Conservation (phyloP, 73 alveolate genomes). For the Durusdinium trenchii region DNA sequence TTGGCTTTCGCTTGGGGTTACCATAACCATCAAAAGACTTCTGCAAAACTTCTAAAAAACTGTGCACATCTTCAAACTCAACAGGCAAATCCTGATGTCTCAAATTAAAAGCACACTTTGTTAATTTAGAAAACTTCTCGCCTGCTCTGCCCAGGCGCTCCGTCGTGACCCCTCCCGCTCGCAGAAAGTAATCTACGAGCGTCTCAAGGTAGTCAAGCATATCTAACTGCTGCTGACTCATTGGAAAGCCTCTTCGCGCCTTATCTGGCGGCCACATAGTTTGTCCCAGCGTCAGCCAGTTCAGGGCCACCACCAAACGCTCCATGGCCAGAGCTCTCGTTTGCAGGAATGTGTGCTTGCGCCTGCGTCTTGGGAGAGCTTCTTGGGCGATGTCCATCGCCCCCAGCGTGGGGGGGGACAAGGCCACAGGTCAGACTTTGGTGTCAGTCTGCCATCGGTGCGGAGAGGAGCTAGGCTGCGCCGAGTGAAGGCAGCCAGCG, state of each 20-base stretch:
- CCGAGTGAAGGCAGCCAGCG: neutral
- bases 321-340: neutral
- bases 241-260: neutral
- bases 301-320: neutral
- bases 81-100: too few relatives aligned
- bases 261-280: neutral
- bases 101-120: too few relatives aligned
- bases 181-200: neutral
- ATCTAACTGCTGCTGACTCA: neutral
- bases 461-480: neutral
- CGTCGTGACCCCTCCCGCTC: neutral
- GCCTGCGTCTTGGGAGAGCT: slow-evolving; percentile 27
- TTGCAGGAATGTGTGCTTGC: neutral
- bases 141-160: neutral
- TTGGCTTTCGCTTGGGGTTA: neutral
- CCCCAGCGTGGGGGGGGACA: slow-evolving; percentile 60
- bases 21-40: neutral
- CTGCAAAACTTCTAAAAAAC: neutral
- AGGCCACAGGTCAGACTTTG: neutral
- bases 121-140: neutral
- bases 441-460: neutral
- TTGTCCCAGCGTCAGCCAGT: slow-evolving; percentile 12
- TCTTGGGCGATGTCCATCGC: neutral
- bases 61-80: too few relatives aligned
- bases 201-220: neutral